Evolutionary conservation across 768 basidiomycete genomes (phyloP), one percentile per base, ranked within the genome.

Genomic region (Megacollybia marginata): DNA sequence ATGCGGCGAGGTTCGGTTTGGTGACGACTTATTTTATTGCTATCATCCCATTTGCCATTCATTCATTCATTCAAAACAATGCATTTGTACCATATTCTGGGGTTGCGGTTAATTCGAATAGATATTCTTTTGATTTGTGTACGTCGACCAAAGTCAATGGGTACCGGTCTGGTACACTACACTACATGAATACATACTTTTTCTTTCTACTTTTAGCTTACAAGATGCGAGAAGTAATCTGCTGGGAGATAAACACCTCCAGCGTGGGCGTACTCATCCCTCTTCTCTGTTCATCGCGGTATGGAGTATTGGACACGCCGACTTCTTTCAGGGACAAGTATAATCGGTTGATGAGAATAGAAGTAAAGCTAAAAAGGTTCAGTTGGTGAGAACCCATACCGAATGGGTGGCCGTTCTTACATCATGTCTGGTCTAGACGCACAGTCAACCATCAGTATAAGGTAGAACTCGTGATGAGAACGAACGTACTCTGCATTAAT

Each of bases 321-420:
- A 51, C 54, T 31, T 53, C 43, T 49, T 57, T 56, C 38, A 58
- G 42, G 33, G 57, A 55, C 2, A 58, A 50, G 36, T 59, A 58
- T 38, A 58, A 42, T 16, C 57, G 38, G 33, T 55, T 59, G 46
- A 58, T 50, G 57, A 59, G 55, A n/a, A 58, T 48, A 0, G 57
- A 34, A 11, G 57, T 59, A 18, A 58, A 54, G 36, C 58, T 59
- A 28, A 42, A 33, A 42, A 28, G 15, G 38, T 40, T 40, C 4
- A 13, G 38, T 40, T 28, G 23, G 23, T 28, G 23, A 28, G 23
- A 28, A 28, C 6, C 38, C 13, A 40, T 40, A 8, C 15, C 38
- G 8, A 20, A 44, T 1, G n/a, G 45, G 35, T 20, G 38, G 18
- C n/a, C n/a, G 38, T 13, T 13, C 44, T 44, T 28, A 44, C 44